Percentiles rank a stretch among this genome's conserved stretches.
Conservation (phyloP, 345 rosid species). For the Theobroma cacao region DNA sequence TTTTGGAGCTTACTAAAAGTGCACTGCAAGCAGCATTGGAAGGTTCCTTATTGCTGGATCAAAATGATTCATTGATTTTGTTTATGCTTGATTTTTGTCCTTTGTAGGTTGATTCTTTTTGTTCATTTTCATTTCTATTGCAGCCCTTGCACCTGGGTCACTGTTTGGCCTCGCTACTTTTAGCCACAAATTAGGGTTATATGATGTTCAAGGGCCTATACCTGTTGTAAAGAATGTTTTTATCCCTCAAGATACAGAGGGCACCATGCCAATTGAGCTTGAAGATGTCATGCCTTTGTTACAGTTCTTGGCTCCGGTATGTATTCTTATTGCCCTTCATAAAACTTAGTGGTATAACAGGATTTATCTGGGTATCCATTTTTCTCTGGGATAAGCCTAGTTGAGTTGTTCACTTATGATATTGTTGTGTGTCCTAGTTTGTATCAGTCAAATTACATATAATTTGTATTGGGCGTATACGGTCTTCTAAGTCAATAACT, state of each 20-base stretch:
- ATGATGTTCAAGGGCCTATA: constrained; percentile 96
- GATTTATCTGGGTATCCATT: background rate
- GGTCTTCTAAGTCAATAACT: constrained; percentile 4
- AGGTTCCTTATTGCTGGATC: constrained; percentile 42
- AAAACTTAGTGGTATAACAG: background rate
- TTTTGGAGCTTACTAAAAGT: constrained; percentile 95
- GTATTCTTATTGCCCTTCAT: constrained; percentile 11
- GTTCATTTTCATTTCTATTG: constrained; percentile 15
- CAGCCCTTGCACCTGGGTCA: constrained; percentile 89
- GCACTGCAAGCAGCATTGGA: constrained; percentile 89
- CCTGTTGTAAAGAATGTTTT: constrained; percentile 85
- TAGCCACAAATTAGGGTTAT: constrained; percentile 88
- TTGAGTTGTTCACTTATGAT: background rate
- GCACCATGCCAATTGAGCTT: constrained; percentile 62
- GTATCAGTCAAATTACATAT: background rate
- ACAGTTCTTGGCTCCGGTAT: constrained; percentile 93
- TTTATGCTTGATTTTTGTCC: constrained; percentile 16
- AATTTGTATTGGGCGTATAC: background rate
- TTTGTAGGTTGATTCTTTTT: background rate
- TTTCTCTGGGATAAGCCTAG: background rate
- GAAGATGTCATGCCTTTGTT: constrained; percentile 93
- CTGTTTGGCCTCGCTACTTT: constrained; percentile 92
- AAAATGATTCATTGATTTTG: constrained; percentile 12
- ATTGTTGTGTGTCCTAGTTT: background rate
- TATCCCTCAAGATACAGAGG: constrained; percentile 72